Percentiles rank a stretch among this genome's conserved stretches.
Evolutionary conservation across 2,329 filamentous ascomycete species (phyloP).

Genomic region (Simplicillium sp.): DNA sequence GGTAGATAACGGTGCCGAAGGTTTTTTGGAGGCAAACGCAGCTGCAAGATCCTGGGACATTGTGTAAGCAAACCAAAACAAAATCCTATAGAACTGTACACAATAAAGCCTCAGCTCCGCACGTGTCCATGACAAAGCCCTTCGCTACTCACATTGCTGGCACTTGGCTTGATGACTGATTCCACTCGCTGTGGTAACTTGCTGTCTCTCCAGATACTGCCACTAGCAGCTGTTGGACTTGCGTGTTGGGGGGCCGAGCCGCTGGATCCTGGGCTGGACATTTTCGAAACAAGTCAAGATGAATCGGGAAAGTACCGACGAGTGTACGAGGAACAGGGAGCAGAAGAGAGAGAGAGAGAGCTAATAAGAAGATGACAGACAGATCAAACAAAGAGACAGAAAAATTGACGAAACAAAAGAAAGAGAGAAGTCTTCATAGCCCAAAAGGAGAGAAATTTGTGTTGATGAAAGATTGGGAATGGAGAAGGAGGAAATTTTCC

Average conservation of each 20-base stretch:
- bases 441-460: slow-evolving; percentile 9
- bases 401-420: slow-evolving; percentile 17
- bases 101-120: too few relatives aligned
- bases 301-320: slow-evolving; percentile 2
- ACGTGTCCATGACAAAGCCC: too few relatives aligned
- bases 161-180: too few relatives aligned
- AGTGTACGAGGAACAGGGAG: too few relatives aligned
- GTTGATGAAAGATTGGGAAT: slow-evolving; percentile 7
- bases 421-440: slow-evolving; percentile 7
- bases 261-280: slow-evolving; percentile 19
- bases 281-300: slow-evolving; percentile 9
- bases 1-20: slow-evolving; percentile 36
- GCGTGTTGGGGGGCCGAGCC: slow-evolving; percentile 17
- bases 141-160: not conserved
- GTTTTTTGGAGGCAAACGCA: slow-evolving; percentile 25
- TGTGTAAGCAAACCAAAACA: slow-evolving; percentile 10
- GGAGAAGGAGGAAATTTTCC: slow-evolving; percentile 6
- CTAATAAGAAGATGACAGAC: slow-evolving; percentile 16
- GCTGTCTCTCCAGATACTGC: not conserved
- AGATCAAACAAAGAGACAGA: slow-evolving; percentile 13
- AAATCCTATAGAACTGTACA: not conserved
- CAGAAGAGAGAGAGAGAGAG: not conserved
- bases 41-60: slow-evolving; percentile 12
- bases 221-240: not conserved
- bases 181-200: not conserved